A percentile compares a stretch with the other conserved stretches of the same genome.
phyloP scores from a whole-genome alignment of 2,329 filamentous ascomycete genomes.

The Trichophyton simii region DNA sequence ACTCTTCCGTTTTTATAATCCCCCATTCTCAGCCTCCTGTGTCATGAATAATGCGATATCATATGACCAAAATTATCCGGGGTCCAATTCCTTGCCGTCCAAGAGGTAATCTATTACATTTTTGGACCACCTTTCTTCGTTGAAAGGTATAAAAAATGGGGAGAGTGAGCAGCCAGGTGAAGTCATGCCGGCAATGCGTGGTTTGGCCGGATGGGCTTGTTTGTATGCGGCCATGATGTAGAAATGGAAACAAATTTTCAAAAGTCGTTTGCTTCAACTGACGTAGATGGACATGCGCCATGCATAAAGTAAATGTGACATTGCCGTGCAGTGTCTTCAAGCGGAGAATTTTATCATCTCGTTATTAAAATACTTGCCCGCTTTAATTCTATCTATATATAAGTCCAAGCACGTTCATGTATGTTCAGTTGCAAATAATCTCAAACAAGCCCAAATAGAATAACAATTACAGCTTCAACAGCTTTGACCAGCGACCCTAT shows the following conservation, averaged over 20 bases:
- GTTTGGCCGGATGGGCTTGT: not conserved
- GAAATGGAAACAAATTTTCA: not conserved
- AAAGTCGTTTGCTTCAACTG: not conserved
- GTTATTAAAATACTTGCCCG: not conserved
- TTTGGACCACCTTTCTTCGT: not conserved
- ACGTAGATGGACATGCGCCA: not conserved
- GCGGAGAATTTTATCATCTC: not conserved
- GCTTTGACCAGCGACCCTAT: constrained; percentile 24
- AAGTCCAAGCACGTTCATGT: too few relatives aligned
- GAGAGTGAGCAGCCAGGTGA: not conserved
- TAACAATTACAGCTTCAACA: constrained; percentile 23
- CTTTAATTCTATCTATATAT: not conserved
- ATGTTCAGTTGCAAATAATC: not conserved
- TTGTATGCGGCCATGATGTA: not conserved
- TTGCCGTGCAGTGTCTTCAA: not conserved
- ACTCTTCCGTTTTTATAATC: constrained; percentile 11
- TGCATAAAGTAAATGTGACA: not conserved
- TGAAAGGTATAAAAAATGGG: not conserved
- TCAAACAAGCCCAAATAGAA: constrained; percentile 19
- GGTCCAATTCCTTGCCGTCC: not conserved
- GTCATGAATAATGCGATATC: constrained; percentile 7
- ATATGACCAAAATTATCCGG: constrained; percentile 1
- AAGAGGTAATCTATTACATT: not conserved
- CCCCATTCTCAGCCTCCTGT: not conserved
- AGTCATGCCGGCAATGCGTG: not conserved